Percentiles rank a stretch among this genome's conserved stretches.
These are phyloP conservation scores for Polygonum aviculare DNA, from an alignment of 148 eudicot genomes.

Conservation along the genomic window DNA sequence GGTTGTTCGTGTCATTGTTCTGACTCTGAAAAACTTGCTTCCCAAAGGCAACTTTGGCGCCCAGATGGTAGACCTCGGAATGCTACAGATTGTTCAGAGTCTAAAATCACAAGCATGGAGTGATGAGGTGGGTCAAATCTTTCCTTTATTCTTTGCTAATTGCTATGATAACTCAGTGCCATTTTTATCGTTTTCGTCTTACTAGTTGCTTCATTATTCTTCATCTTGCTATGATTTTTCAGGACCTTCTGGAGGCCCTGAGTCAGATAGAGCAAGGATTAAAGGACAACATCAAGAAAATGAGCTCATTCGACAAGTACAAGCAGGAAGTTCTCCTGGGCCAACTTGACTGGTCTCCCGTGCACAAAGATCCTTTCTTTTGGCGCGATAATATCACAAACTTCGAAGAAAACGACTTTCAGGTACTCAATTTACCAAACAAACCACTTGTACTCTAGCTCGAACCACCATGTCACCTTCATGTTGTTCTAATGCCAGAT, in stretches of 20 bases:
- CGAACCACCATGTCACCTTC: not conserved
- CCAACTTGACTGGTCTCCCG: slow-evolving; percentile 97
- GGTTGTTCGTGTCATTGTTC: slow-evolving; percentile 82
- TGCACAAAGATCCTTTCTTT: slow-evolving; percentile 88
- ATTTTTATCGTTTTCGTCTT: not conserved
- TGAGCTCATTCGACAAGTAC: slow-evolving; percentile 92
- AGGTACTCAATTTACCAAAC: slow-evolving; percentile 33
- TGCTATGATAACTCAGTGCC: not conserved
- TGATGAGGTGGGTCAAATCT: slow-evolving; percentile 68
- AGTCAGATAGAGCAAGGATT: slow-evolving; percentile 71
- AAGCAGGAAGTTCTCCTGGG: slow-evolving; percentile 97
- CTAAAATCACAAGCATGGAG: slow-evolving; percentile 94
- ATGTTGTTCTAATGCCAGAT: slow-evolving; percentile 41
- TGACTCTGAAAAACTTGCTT: slow-evolving; percentile 86
- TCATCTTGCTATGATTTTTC: slow-evolving; percentile 2
- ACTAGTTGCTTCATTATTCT: not conserved
- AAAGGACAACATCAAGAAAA: slow-evolving; percentile 68
- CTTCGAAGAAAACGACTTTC: slow-evolving; percentile 93
- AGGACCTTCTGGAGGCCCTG: slow-evolving; percentile 90
- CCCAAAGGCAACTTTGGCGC: slow-evolving; percentile 74
- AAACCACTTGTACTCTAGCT: not conserved
- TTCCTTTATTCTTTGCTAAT: not conserved
- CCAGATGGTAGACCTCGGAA: slow-evolving; percentile 83
- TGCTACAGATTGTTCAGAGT: slow-evolving; percentile 78
- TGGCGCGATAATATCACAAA: slow-evolving; percentile 81